Base-by-base conservation (phyloP, 768 basidiomycete species). In the Holtermanniella nyarrowii region DNA sequence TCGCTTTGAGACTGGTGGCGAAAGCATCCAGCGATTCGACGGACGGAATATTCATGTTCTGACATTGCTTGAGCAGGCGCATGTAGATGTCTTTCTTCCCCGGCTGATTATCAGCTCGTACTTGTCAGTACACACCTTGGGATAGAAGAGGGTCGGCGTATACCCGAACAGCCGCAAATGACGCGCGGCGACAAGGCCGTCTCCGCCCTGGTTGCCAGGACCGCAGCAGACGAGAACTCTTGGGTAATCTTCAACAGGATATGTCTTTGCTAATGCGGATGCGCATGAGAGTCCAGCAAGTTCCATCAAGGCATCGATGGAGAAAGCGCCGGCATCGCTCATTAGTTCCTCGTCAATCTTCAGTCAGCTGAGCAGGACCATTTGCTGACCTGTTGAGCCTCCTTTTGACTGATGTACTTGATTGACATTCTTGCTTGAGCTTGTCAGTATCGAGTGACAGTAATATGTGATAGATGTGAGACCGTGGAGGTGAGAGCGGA, bases 221-320 rank as follows among this genome's bases (percentile, higher is more conserved):
- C 95, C 95, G 67, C 91, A 96, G 63, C 87, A 89, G 11, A 97
- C 86, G n/a, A 97, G 75, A 4, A 97, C 88, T 11, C 81, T 79
- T 31, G 77, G 78, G 68, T 86, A 81, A 42, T 76, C 78, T 2
- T 82, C 79, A 25, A 77, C 80, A 39, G 74, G 75, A 68, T 88
- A 97, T 0, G 82, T 80, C n/a, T 76, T 82, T 4, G 85, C 82
- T 2, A 96, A 74, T 0, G 86, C 79, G 68, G 91, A 87, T 0
- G 93, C 95, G 65, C 91, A 91, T 1, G 93, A 84, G 10, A 97
- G 75, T 1, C 95, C 95, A 25, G 93, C 93, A 12, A 97, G 79
- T 65, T 97, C 93, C 89, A 96, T 95, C 25, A 96, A 74, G 88
- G 93, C 93, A 63, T 97, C 91, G 41, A 97, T 74, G 68, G 88